Conservation (phyloP, 2,329 filamentous ascomycete genomes). For the Venturia effusa region DNA sequence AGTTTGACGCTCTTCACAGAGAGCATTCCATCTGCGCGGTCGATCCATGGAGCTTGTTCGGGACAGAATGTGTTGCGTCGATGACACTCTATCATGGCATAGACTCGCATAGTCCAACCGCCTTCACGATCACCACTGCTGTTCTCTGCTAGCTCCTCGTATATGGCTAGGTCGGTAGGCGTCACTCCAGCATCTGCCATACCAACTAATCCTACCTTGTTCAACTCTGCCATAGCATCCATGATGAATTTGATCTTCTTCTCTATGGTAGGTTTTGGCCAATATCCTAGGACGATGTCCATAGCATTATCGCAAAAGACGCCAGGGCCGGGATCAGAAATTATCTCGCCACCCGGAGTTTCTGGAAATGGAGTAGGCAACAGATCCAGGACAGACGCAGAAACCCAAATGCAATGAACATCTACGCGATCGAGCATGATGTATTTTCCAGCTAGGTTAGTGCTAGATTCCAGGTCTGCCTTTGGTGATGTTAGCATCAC, state of each 20-base stretch:
- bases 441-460: constrained; percentile 43
- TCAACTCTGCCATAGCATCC: constrained; percentile 51
- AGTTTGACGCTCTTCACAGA: constrained; percentile 55
- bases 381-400: constrained; percentile 49
- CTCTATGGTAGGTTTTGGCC: constrained; percentile 45
- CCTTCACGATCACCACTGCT: constrained; percentile 17
- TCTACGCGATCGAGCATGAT: constrained; percentile 62
- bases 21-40: constrained; percentile 39
- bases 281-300: constrained; percentile 46
- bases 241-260: constrained; percentile 45
- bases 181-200: constrained; percentile 58
- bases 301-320: constrained; percentile 68
- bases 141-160: constrained; percentile 38
- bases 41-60: constrained; percentile 35
- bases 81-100: constrained; percentile 58
- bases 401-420: constrained; percentile 61
- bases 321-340: constrained; percentile 50
- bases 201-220: constrained; percentile 55
- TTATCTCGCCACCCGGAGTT: constrained; percentile 53
- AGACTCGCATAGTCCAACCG: constrained; percentile 52
- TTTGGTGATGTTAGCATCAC: constrained; percentile 17
- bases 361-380: constrained; percentile 40
- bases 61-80: constrained; percentile 55
- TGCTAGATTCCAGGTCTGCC: constrained; percentile 45
- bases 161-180: constrained; percentile 44